phyloP scores from a whole-genome alignment of 208 protist species.

The Leishmania braziliensis region DNA sequence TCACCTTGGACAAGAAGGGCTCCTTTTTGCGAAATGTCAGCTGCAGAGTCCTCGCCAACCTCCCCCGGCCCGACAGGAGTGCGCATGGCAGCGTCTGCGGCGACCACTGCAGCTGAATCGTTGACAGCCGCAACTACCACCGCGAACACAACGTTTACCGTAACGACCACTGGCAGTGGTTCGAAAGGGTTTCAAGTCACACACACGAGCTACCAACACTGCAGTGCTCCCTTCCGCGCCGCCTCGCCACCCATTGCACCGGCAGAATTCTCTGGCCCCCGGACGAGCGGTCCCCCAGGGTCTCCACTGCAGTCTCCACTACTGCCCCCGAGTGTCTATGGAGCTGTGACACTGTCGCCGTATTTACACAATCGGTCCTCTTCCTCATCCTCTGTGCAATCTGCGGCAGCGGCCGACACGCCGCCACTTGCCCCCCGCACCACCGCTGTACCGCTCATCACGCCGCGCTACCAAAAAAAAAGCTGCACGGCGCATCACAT shows the following conservation, averaged over 20 bases:
- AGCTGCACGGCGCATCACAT: slow-evolving; percentile 55
- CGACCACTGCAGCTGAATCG: not conserved
- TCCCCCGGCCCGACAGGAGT: not conserved
- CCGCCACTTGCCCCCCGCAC: slow-evolving; percentile 41
- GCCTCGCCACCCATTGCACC: slow-evolving; percentile 12
- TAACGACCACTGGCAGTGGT: not conserved
- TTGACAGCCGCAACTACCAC: not conserved
- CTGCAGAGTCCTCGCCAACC: not conserved
- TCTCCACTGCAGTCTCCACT: slow-evolving; percentile 13
- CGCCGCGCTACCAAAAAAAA: slow-evolving; percentile 79
- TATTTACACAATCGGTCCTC: slow-evolving; percentile 2
- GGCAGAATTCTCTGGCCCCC: slow-evolving; percentile 17
- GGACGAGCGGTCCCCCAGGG: not conserved
- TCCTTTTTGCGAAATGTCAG: slow-evolving; percentile 2
- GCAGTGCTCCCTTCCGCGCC: slow-evolving; percentile 17
- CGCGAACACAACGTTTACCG: not conserved
- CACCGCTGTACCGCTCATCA: slow-evolving; percentile 74
- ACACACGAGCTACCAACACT: slow-evolving; percentile 36
- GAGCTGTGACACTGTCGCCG: not conserved
- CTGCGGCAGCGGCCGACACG: slow-evolving; percentile 20
- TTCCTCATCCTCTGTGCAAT: slow-evolving; percentile 23
- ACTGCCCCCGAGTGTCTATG: not conserved
- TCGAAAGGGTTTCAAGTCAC: slow-evolving; percentile 34
- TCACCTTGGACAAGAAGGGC: not conserved
- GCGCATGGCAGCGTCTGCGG: not conserved